Evolutionary conservation across 208 protist genomes (phyloP).

Genomic region (Kentomonas sorsogonicus): DNA sequence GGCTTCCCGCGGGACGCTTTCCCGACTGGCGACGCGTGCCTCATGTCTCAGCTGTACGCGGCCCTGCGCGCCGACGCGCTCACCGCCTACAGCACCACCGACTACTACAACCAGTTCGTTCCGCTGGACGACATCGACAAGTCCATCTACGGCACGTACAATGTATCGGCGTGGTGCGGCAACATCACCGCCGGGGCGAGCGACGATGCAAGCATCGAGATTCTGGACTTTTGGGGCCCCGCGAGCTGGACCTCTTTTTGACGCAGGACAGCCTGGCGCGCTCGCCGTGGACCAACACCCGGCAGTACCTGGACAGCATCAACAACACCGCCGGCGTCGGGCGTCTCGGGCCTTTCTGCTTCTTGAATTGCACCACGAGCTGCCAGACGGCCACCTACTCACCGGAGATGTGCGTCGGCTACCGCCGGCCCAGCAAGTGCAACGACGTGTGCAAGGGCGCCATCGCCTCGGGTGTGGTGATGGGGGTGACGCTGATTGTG

Average conservation of each 20-base stretch:
- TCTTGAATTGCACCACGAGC: constrained; percentile 32
- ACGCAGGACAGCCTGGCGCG: constrained; percentile 18
- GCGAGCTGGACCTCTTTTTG: background rate
- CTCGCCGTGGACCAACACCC: constrained; percentile 33
- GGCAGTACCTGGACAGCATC: constrained; percentile 24
- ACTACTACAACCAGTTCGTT: constrained; percentile 45
- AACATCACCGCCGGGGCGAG: constrained; percentile 26
- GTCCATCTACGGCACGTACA: constrained; percentile 20
- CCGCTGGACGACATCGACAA: constrained; percentile 17
- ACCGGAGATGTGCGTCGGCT: constrained; percentile 19
- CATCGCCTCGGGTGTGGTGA: constrained; percentile 44
- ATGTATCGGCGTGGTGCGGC: constrained; percentile 43
- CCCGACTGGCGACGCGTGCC: constrained; percentile 27
- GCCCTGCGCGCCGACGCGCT: constrained; percentile 34
- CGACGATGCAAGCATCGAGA: constrained; percentile 34
- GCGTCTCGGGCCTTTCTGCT: constrained; percentile 32
- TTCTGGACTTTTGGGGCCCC: constrained; percentile 42
- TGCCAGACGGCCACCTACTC: constrained; percentile 20
- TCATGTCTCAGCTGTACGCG: constrained; percentile 46
- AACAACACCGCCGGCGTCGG: background rate
- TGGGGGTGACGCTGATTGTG: constrained; percentile 22
- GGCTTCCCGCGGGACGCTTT: constrained; percentile 31
- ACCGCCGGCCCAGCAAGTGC: constrained; percentile 18
- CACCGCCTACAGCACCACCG: constrained; percentile 30
- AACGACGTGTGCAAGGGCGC: constrained; percentile 67